Base-by-base conservation (phyloP, 2,329 filamentous ascomycete species). In the Diplocarpon rosae region DNA sequence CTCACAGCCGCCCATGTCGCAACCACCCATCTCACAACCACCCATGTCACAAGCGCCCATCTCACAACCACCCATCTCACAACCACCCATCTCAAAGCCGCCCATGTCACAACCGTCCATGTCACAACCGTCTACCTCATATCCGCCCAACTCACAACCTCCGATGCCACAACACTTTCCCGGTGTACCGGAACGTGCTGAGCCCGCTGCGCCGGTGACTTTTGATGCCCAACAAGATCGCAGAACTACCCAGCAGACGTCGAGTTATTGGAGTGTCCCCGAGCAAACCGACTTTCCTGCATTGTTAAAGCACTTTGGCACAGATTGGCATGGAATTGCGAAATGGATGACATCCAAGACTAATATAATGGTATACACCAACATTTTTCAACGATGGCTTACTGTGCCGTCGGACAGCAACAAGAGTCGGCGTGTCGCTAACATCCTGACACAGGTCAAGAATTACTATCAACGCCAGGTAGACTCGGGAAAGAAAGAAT, bases 191-290 rank as follows among this genome's bases (percentile, higher is more conserved):
- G 59, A 62, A 42, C 60, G 56, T 32, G 29, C 57, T 20, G 56
- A 45, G 5, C 57, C 58, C 35, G 52, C 53, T 15, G 52, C 59
- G 27, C 56, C 57, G 17, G 38, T 46, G 15, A 42, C 38, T 15
- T 53, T 53, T 24, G 56, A 61, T 17, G n/a, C 44, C 9, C 57
- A 50, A 29, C 53, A 54, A 37, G 55, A 58, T 45, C 56, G 54
- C 30, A 56, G 56, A 27, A 55, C 45, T 37, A 46, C 52, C n/a
- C 58, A 58, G 44, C 78, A 80, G 52, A 77, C 82, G 12, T 87
- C 83, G 1, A 90, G 85, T 62, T 92, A 92, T 62, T 92, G 85
- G 85, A 90, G 85, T 56, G 85, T 90, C 16, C 83, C 82, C 1
- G 85, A 92, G 64, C 73, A 82, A 43, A 82, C 73, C 37, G 85